Conservation (phyloP, 1,284 basidiomycete genomes). For the Papiliotrema flavescens region DNA sequence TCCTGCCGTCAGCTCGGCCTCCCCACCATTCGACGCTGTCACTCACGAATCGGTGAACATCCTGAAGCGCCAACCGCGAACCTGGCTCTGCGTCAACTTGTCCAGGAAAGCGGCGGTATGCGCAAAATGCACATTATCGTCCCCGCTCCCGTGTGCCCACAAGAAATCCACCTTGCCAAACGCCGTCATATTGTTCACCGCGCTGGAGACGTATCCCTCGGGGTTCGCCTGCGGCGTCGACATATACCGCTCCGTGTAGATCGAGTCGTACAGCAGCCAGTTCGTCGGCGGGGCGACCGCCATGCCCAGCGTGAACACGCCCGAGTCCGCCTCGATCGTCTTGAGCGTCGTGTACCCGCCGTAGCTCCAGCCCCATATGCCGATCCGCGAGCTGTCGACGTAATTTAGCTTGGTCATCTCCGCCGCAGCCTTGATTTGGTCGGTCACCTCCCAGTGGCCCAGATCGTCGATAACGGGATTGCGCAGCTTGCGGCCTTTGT, state of each 20-base stretch:
- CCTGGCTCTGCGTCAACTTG: slow-evolving; percentile 73
- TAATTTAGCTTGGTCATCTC: slow-evolving; percentile 49
- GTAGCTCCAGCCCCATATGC: slow-evolving; percentile 95
- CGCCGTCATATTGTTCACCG: slow-evolving; percentile 77
- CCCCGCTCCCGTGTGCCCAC: slow-evolving; percentile 86
- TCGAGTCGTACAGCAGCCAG: slow-evolving; percentile 71
- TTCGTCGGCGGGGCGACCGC: slow-evolving; percentile 62
- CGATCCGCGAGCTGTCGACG: slow-evolving; percentile 65
- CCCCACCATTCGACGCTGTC: slow-evolving; percentile 1
- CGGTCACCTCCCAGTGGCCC: slow-evolving; percentile 77
- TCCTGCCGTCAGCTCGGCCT: slow-evolving; percentile 53
- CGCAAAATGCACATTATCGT: slow-evolving; percentile 89
- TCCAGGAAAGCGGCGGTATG: slow-evolving; percentile 89
- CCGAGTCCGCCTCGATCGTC: slow-evolving; percentile 78
- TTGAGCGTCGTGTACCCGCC: slow-evolving; percentile 92
- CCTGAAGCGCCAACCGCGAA: slow-evolving; percentile 80
- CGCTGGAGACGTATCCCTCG: slow-evolving; percentile 76
- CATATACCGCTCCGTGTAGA: slow-evolving; percentile 91
- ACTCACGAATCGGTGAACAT: slow-evolving; percentile 92
- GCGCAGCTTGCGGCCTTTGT: slow-evolving; percentile 73
- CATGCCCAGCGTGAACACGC: slow-evolving; percentile 77
- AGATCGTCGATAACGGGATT: slow-evolving; percentile 80
- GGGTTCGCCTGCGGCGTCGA: slow-evolving; percentile 71
- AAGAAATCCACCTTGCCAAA: slow-evolving; percentile 70
- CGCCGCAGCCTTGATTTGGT: slow-evolving; percentile 77